Base-by-base conservation (phyloP, 257 asterid species). In the Jacaranda copaia region DNA sequence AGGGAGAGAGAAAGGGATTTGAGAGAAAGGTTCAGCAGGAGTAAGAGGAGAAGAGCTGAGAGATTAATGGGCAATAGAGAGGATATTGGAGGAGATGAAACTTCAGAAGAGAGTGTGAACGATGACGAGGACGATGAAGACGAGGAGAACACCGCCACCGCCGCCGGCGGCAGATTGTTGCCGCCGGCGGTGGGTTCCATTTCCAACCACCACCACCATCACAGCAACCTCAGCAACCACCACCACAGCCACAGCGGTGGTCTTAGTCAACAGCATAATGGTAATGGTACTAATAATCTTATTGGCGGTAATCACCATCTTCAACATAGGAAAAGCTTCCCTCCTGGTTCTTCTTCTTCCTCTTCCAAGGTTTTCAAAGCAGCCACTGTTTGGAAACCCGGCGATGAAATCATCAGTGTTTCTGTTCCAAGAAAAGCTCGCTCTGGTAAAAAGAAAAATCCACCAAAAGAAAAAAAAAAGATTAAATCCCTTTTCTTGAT, bases 371-470 rank as follows among this genome's bases (percentile, higher is more conserved):
- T 16, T 55, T 55, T 55, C 61, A n/a, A 25, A 55, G 61, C 61
- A 5, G 25, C 61, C 61, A 35, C 61, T 55, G 35, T 55, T 18
- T 55, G 61, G 61, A 55, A 16, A 55, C 61, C 61, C 11, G 58
- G 58, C 6, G 61, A 55, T 16, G 61, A 55, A 55, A 16, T 55
- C 18, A 55, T 55, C 61, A 55, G 61, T 9, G 61, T 16, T 8
- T 55, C 61, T 55, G 61, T 55, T 55, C 61, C 61, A n/a, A 55
- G 61, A 55, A 55, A 16, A 55, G 61, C 61, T 55, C 61, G 61
- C 19, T 55, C 61, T n/a, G 61, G 61, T 55, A 55, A 16, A 55
- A 14, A 55, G 3, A 25, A 25, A 25, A 25, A 25, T 25, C 32
- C 32, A 25, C 32, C 32, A 25, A 25, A 25, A 5, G n/a, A 16